A percentile compares a stretch with the other conserved stretches of the same genome.
Conservation (phyloP, 495 filamentous ascomycete genomes). For the Penicillium flavigenum region DNA sequence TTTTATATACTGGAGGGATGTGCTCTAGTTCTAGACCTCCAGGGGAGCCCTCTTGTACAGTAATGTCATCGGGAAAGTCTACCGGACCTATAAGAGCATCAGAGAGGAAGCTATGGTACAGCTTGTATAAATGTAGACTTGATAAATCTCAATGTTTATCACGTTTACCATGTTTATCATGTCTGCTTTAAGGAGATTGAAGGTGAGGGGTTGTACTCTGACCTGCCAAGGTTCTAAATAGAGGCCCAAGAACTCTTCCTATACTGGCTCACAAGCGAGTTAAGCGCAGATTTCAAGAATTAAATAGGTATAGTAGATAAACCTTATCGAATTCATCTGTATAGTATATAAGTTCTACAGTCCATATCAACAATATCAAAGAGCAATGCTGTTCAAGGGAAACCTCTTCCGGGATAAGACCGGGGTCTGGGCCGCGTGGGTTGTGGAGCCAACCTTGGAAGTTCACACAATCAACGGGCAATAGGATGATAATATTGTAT, state of each 20-base stretch:
- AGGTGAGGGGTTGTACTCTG: slow-evolving; percentile 7
- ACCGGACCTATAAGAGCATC: not conserved
- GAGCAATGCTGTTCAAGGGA: not conserved
- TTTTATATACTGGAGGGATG: not conserved
- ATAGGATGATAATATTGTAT: not conserved
- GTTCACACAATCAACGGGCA: not conserved
- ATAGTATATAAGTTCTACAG: not conserved
- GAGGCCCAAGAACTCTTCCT: not conserved
- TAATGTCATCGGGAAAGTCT: not conserved
- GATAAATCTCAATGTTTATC: not conserved
- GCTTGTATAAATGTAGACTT: not conserved
- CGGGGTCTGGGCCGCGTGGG: slow-evolving; percentile 30
- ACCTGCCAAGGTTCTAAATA: not conserved
- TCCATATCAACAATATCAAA: not conserved
- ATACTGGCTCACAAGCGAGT: not conserved
- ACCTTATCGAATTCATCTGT: not conserved
- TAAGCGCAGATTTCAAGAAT: not conserved
- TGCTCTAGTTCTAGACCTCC: not conserved
- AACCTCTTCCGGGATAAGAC: slow-evolving; percentile 27
- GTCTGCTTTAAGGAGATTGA: not conserved
- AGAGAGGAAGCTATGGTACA: not conserved
- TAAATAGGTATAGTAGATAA: not conserved
- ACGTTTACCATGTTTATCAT: not conserved
- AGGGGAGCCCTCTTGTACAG: not conserved
- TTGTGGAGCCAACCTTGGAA: slow-evolving; percentile 7